phyloP scores from a whole-genome alignment of 352 stramenopile genomes.

The Globisporangium cederbergense region DNA sequence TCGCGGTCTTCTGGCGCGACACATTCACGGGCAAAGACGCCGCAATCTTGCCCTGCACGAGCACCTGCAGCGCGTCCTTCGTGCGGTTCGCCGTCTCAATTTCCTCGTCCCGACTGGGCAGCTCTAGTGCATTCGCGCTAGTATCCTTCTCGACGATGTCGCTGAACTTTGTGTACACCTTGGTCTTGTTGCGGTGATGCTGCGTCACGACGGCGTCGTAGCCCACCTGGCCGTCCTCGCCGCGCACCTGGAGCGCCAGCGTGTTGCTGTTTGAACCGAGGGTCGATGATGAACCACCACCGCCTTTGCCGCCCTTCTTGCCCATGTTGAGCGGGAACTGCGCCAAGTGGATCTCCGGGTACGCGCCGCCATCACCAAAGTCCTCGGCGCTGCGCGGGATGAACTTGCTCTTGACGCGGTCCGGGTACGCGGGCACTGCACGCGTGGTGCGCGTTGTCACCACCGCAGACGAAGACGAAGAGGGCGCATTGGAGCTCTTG shows the following conservation, averaged over 20 bases:
- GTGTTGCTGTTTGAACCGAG: slow-evolving; percentile 23
- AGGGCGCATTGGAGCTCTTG: not conserved
- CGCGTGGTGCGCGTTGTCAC: not conserved
- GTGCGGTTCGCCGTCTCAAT: slow-evolving; percentile 67
- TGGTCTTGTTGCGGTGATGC: slow-evolving; percentile 92
- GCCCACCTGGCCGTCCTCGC: slow-evolving; percentile 78
- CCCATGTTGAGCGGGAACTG: slow-evolving; percentile 97
- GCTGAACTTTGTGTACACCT: slow-evolving; percentile 92
- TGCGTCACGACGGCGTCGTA: slow-evolving; percentile 98
- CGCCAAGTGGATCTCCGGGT: slow-evolving; percentile 97
- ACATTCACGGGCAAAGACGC: slow-evolving; percentile 73
- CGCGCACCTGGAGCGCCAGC: slow-evolving; percentile 93
- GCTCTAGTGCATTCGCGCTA: slow-evolving; percentile 33
- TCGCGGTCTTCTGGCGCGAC: slow-evolving; percentile 88
- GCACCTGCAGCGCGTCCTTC: slow-evolving; percentile 82
- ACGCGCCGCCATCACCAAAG: slow-evolving; percentile 97
- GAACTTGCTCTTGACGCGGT: slow-evolving; percentile 52
- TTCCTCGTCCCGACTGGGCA: slow-evolving; percentile 62
- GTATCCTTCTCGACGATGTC: slow-evolving; percentile 92
- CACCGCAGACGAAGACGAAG: not conserved
- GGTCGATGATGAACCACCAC: not conserved
- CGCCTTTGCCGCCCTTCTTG: slow-evolving; percentile 63
- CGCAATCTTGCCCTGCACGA: slow-evolving; percentile 92
- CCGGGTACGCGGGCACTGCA: slow-evolving; percentile 50
- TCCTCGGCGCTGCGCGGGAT: slow-evolving; percentile 72